Conservation (phyloP, 2,329 filamentous ascomycete species). For the Didymella lethalis region DNA sequence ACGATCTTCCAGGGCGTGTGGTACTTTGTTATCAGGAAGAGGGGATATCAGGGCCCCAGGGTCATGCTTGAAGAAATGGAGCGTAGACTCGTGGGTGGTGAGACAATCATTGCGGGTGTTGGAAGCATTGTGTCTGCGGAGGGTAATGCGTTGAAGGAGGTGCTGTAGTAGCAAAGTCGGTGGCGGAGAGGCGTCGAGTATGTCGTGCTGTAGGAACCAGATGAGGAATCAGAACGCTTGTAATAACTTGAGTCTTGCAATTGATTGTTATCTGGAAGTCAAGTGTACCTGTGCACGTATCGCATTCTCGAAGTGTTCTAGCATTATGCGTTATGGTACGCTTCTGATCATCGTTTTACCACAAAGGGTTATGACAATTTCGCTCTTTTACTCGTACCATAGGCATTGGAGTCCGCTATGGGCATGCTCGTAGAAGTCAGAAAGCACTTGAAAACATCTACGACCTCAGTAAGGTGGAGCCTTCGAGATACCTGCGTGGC, state of each 20-base stretch:
- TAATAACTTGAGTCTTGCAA: not conserved
- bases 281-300: no score
- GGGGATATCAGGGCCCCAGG: conserved; percentile 52
- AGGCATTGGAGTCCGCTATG: no score
- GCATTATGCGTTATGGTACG: no score
- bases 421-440: no score
- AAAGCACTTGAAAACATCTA: no score
- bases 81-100: conserved; percentile 24
- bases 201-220: not conserved
- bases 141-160: conserved; percentile 6
- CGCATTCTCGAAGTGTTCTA: no score
- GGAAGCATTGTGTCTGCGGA: conserved; percentile 1
- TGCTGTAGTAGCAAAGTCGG: conserved; percentile 4
- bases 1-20: conserved; percentile 59
- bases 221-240: not conserved
- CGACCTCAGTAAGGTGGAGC: no score
- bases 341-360: no score
- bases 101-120: conserved; percentile 12
- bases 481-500: no score
- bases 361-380: no score
- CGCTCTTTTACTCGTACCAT: no score
- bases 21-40: conserved; percentile 49
- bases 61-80: conserved; percentile 36
- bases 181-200: not conserved
- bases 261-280: no score